These are phyloP conservation scores for Pyrenochaeta sp. DNA, from an alignment of 2,329 filamentous ascomycete genomes.

Conservation along the genomic window DNA sequence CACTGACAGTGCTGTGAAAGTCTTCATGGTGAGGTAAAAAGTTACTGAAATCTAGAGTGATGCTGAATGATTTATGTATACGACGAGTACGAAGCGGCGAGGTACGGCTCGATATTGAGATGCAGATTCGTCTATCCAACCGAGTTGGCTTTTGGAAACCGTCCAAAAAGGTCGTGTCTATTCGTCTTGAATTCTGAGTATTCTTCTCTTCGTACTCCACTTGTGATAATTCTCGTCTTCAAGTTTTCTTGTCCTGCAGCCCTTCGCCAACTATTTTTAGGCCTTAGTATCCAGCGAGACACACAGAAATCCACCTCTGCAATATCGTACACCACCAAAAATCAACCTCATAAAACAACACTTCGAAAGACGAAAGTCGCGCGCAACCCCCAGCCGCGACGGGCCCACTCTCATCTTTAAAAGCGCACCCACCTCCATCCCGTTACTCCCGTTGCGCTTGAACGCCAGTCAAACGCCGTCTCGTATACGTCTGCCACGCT, in stretches of 20 bases:
- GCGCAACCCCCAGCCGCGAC: background rate
- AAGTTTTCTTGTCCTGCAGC: background rate
- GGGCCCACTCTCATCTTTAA: constrained; percentile 16
- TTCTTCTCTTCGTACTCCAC: background rate
- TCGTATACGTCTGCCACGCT: constrained; percentile 20
- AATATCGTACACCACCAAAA: background rate
- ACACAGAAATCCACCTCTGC: background rate
- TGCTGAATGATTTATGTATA: background rate
- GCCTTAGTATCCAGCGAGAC: background rate
- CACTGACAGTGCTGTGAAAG: constrained; percentile 22
- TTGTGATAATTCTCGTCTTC: background rate
- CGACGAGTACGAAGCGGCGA: constrained; percentile 2
- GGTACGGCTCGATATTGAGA: background rate
- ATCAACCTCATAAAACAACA: background rate
- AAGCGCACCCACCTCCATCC: constrained; percentile 6
- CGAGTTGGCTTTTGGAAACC: background rate
- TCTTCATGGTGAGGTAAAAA: constrained; percentile 26
- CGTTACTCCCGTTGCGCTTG: background rate
- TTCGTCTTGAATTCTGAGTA: background rate
- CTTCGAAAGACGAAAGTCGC: background rate
- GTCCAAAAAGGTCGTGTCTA: background rate
- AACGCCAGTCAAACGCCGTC: constrained; percentile 7
- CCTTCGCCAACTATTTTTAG: background rate
- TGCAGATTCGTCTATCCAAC: constrained; percentile 1
- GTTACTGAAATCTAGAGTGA: background rate